phyloP scores from a whole-genome alignment of 192 early-diverging fungal species.

The Lobosporangium transversale region DNA sequence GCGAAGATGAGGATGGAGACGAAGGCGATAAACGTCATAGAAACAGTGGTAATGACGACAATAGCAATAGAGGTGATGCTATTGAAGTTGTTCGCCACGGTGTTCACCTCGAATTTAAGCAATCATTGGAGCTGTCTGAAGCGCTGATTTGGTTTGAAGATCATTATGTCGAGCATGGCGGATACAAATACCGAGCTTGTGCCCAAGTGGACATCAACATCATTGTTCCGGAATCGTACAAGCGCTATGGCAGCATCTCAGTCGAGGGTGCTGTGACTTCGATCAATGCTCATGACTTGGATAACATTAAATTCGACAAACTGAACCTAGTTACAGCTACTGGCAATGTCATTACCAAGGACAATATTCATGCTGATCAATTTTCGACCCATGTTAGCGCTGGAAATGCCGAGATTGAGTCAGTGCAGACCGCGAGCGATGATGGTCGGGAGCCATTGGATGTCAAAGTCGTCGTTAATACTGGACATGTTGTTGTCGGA shows the following conservation, averaged over 20 bases:
- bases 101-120: slow-evolving; percentile 13
- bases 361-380: neutral
- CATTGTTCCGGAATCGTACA: slow-evolving; percentile 20
- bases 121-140: slow-evolving; percentile 4
- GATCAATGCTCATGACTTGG: slow-evolving; percentile 2
- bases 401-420: slow-evolving; percentile 10
- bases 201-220: slow-evolving; percentile 9
- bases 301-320: slow-evolving; percentile 11
- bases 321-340: slow-evolving; percentile 2
- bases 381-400: neutral
- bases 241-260: slow-evolving; percentile 8
- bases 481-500: neutral
- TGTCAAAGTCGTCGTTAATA: neutral
- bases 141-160: slow-evolving; percentile 23
- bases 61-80: neutral
- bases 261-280: slow-evolving; percentile 5
- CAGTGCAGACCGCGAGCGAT: slow-evolving; percentile 7
- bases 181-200: slow-evolving; percentile 11
- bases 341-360: slow-evolving; percentile 1
- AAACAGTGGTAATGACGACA: neutral
- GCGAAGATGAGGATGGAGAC: neutral
- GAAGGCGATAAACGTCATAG: neutral
- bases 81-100: slow-evolving; percentile 4
- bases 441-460: slow-evolving; percentile 8
- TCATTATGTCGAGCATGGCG: neutral